These are phyloP conservation scores for Kwoniella sp. DNA, from an alignment of 768 basidiomycete species.

Conservation along the genomic window DNA sequence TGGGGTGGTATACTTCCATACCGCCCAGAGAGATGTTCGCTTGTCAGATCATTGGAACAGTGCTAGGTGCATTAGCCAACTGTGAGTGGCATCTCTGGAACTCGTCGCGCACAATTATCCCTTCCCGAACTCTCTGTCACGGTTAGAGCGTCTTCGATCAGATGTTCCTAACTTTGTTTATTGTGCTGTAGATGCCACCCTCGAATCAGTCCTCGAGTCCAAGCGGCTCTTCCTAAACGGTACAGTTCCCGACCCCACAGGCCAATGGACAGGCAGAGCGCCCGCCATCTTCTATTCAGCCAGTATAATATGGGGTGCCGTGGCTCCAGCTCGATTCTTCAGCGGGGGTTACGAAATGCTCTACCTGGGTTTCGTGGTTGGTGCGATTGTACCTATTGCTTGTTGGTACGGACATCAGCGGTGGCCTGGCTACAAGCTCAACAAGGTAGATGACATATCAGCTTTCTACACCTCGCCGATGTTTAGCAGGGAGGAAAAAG, in stretches of 20 bases:
- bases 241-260: conserved; percentile 49
- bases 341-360: conserved; percentile 50
- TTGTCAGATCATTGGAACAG: conserved; percentile 52
- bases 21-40: conserved; percentile 55
- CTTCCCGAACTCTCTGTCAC: background rate
- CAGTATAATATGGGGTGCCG: conserved; percentile 52
- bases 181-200: conserved; percentile 37
- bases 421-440: conserved; percentile 46
- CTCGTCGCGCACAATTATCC: background rate
- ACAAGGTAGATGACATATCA: conserved; percentile 39
- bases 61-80: conserved; percentile 53
- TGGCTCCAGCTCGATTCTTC: conserved; percentile 54
- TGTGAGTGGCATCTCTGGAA: conserved; percentile 27
- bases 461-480: background rate
- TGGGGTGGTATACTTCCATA: conserved; percentile 52
- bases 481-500: no score
- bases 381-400: conserved; percentile 46
- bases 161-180: background rate
- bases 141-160: background rate
- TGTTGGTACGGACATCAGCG: conserved; percentile 50
- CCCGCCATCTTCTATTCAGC: conserved; percentile 56
- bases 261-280: conserved; percentile 55
- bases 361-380: conserved; percentile 51
- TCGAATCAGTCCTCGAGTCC: conserved; percentile 49
- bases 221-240: conserved; percentile 55